Conservation (phyloP, 2,329 filamentous ascomycete species). For the Aspergillus japonicus region DNA sequence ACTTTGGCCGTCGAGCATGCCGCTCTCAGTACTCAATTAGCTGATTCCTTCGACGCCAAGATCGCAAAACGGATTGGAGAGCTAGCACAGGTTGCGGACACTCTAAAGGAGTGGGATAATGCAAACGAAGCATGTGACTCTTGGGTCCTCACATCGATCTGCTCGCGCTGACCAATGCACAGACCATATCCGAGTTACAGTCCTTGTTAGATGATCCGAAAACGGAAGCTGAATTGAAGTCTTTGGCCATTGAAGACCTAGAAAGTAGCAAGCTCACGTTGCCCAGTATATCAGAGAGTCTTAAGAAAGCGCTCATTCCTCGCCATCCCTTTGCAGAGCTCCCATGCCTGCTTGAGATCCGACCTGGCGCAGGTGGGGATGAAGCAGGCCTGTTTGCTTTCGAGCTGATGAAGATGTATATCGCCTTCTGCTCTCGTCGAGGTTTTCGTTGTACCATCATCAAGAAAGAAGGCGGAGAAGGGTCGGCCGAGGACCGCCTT, state of each 20-base stretch:
- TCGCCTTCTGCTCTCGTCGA: constrained; percentile 67
- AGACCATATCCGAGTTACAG: constrained; percentile 67
- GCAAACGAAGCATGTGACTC: constrained; percentile 52
- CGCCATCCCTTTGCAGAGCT: constrained; percentile 86
- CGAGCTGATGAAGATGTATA: constrained; percentile 88
- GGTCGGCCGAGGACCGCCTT: constrained; percentile 65
- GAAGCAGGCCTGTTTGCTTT: constrained; percentile 90
- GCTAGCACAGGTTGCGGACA: constrained; percentile 51
- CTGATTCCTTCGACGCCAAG: constrained; percentile 55
- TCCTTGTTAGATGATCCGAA: constrained; percentile 69
- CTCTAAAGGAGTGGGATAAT: constrained; percentile 58
- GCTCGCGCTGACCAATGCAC: constrained; percentile 7
- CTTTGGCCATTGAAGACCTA: constrained; percentile 68
- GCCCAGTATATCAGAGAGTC: constrained; percentile 60
- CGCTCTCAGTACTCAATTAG: constrained; percentile 52
- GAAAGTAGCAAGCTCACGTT: constrained; percentile 63
- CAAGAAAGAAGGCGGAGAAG: constrained; percentile 77
- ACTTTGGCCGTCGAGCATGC: constrained; percentile 56
- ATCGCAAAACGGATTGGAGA: constrained; percentile 60
- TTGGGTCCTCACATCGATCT: background rate
- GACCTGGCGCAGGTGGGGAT: constrained; percentile 85
- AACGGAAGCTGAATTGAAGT: constrained; percentile 59
- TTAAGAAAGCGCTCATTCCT: constrained; percentile 79
- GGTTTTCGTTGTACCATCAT: constrained; percentile 67
- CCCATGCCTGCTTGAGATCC: constrained; percentile 86